Evolutionary conservation across 2,329 filamentous ascomycete genomes (phyloP).

Genomic region (Cladosporium sp.): DNA sequence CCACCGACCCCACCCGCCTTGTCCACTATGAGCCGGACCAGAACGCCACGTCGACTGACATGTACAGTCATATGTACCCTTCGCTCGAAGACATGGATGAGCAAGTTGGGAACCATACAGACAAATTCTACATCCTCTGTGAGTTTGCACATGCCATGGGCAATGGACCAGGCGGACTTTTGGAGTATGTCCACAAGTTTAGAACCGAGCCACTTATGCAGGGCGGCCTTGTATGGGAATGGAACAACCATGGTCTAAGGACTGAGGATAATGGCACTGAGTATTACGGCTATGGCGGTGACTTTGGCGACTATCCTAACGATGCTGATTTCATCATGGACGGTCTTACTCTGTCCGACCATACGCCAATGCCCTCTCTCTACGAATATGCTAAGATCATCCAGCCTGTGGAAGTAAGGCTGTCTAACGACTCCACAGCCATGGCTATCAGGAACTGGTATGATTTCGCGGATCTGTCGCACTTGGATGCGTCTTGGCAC

Average conservation of each 20-base stretch:
- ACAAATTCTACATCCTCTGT: constrained; percentile 54
- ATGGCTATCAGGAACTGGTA: constrained; percentile 37
- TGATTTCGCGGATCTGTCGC: constrained; percentile 24
- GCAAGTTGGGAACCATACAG: constrained; percentile 13
- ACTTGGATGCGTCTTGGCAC: constrained; percentile 14
- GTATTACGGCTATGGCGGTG: constrained; percentile 38
- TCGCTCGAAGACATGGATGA: constrained; percentile 44
- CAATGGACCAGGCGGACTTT: constrained; percentile 59
- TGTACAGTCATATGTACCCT: constrained; percentile 66
- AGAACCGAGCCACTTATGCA: constrained; percentile 56
- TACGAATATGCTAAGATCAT: constrained; percentile 40
- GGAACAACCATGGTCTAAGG: constrained; percentile 39
- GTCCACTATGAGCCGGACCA: constrained; percentile 65
- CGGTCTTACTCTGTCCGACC: constrained; percentile 37
- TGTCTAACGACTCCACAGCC: constrained; percentile 16
- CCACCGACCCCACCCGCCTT: constrained; percentile 52
- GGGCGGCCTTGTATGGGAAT: constrained; percentile 51
- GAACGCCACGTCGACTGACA: constrained; percentile 56
- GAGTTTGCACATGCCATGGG: constrained; percentile 63
- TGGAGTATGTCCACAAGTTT: constrained; percentile 57
- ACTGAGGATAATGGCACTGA: constrained; percentile 32
- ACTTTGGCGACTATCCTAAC: constrained; percentile 36
- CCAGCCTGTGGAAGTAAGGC: constrained; percentile 32
- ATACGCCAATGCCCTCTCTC: constrained; percentile 36
- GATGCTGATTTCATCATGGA: constrained; percentile 41